phyloP scores from a whole-genome alignment of 805 yeast species.

The Cyberlindnera misumaiensis region DNA sequence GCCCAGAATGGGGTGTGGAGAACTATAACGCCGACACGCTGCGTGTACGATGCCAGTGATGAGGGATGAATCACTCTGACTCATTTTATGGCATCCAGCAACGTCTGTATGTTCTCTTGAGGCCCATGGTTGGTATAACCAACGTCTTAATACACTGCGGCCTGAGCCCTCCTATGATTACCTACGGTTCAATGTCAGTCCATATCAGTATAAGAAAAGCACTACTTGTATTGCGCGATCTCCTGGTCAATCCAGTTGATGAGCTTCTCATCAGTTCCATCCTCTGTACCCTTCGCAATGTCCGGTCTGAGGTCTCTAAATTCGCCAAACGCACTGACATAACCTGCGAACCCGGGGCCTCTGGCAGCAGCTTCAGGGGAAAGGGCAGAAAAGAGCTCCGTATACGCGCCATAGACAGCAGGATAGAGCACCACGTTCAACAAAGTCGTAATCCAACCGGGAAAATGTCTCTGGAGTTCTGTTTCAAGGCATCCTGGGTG shows the following conservation, averaged over 20 bases:
- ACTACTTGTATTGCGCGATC: slow-evolving; percentile 8
- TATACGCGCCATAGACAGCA: slow-evolving; percentile 33
- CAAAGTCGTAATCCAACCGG: background rate
- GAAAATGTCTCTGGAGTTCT: slow-evolving; percentile 26
- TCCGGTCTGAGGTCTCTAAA: slow-evolving; percentile 32
- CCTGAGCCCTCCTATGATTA: too few relatives aligned
- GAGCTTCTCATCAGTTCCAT: slow-evolving; percentile 27
- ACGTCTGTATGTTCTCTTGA: too few relatives aligned
- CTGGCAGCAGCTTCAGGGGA: slow-evolving; percentile 29
- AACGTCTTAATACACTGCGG: too few relatives aligned
- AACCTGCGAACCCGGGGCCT: slow-evolving; percentile 26
- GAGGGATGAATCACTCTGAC: too few relatives aligned
- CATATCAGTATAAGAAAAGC: too few relatives aligned
- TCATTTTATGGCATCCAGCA: too few relatives aligned
- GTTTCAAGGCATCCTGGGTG: slow-evolving; percentile 37
- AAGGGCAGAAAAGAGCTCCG: slow-evolving; percentile 38
- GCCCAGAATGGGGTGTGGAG: too few relatives aligned
- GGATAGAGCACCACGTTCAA: slow-evolving; percentile 2
- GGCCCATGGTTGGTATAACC: too few relatives aligned
- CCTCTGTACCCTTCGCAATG: slow-evolving; percentile 25
- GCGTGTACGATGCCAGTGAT: too few relatives aligned
- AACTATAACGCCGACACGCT: too few relatives aligned
- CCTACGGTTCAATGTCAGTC: too few relatives aligned
- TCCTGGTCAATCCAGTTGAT: slow-evolving; percentile 30
- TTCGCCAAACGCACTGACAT: slow-evolving; percentile 37